Conservation (phyloP, 768 basidiomycete genomes). For the Hypholoma sublateritium region DNA sequence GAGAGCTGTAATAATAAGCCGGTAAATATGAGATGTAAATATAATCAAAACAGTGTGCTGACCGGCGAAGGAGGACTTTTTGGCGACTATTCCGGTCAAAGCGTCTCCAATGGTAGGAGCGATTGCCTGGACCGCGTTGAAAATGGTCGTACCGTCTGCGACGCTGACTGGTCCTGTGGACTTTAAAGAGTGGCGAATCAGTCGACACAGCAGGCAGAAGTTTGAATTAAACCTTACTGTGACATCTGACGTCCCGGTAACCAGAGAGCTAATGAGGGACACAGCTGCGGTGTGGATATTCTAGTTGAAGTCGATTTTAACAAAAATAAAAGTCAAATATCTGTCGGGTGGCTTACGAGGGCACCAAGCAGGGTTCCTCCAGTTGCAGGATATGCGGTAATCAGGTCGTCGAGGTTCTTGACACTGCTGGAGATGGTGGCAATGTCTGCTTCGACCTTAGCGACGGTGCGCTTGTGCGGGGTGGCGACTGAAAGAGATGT, state of each 20-base stretch:
- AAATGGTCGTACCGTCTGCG: constrained; percentile 22
- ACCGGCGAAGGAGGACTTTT: constrained; percentile 24
- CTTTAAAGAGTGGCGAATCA: neutral
- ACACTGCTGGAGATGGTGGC: constrained; percentile 23
- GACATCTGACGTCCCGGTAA: constrained; percentile 27
- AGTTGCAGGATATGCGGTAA: constrained; percentile 28
- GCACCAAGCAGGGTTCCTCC: constrained; percentile 23
- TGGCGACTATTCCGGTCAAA: constrained; percentile 20
- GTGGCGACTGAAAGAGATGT: neutral
- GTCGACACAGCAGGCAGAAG: neutral
- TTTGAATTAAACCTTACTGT: constrained; percentile 12
- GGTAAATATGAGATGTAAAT: neutral
- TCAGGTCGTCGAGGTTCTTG: constrained; percentile 26
- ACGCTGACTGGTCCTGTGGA: constrained; percentile 21
- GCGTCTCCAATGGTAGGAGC: constrained; percentile 16
- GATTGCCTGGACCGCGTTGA: constrained; percentile 17
- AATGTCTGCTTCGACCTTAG: constrained; percentile 30
- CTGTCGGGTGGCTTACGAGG: constrained; percentile 19
- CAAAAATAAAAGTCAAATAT: neutral
- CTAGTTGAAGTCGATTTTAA: constrained; percentile 7
- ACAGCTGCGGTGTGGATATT: constrained; percentile 24
- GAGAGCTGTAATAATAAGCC: constrained; percentile 9
- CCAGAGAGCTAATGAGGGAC: constrained; percentile 18
- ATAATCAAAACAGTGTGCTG: neutral
- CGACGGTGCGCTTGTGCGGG: constrained; percentile 14